phyloP scores from a whole-genome alignment of 2,329 filamentous ascomycete genomes.

The Alternaria angustiovoidea region DNA sequence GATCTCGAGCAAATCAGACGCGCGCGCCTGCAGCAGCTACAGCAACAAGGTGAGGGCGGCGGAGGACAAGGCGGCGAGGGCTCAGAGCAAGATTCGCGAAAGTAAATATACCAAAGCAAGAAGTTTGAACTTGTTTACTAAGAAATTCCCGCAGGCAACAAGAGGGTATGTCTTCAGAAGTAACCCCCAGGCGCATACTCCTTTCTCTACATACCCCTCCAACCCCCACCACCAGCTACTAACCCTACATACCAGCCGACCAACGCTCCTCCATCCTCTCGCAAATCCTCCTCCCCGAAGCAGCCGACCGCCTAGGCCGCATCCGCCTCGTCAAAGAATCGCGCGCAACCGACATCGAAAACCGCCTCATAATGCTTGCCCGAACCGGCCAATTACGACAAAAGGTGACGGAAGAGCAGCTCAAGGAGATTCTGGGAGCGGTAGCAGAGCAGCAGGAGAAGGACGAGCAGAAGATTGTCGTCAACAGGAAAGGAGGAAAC shows the following conservation, averaged over 20 bases:
- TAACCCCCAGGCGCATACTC: constrained; percentile 37
- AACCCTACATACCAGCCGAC: constrained; percentile 63
- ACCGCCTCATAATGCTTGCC: constrained; percentile 90
- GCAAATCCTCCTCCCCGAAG: constrained; percentile 94
- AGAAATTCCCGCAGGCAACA: constrained; percentile 21
- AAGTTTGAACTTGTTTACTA: background rate
- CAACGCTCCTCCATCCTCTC: constrained; percentile 79
- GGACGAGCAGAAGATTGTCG: constrained; percentile 77
- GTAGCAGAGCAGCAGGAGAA: constrained; percentile 76
- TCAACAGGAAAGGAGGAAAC: constrained; percentile 80
- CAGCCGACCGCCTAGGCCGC: constrained; percentile 88
- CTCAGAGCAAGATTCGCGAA: constrained; percentile 68
- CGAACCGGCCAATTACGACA: constrained; percentile 83
- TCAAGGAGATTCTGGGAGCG: constrained; percentile 89
- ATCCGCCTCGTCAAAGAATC: constrained; percentile 96
- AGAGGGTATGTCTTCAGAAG: constrained; percentile 41
- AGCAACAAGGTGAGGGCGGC: constrained; percentile 69
- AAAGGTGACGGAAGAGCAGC: constrained; percentile 90
- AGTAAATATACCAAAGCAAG: constrained; percentile 18
- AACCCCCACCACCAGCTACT: constrained; percentile 43
- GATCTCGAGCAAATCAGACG: constrained; percentile 85
- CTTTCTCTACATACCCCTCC: background rate
- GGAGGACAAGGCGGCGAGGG: constrained; percentile 62
- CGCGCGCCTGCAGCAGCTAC: constrained; percentile 92
- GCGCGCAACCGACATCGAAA: constrained; percentile 89